phyloP scores from a whole-genome alignment of 352 stramenopile species.

The Phytophthora kernoviae region DNA sequence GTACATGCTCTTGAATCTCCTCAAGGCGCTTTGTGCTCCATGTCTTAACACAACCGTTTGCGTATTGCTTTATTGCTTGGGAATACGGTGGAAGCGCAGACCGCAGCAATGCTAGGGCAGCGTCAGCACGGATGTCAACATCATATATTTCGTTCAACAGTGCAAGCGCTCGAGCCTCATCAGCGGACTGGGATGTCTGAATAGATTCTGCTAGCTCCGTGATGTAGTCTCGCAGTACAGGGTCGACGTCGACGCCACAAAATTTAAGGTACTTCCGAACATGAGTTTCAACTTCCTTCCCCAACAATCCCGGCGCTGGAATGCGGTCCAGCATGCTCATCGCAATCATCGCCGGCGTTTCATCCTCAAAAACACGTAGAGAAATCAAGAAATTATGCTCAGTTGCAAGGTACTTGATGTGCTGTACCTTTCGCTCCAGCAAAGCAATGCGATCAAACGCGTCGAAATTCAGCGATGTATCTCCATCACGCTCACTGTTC shows the following conservation, averaged over 20 bases:
- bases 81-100: constrained; percentile 67
- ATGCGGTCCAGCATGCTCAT: constrained; percentile 79
- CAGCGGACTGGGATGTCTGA: constrained; percentile 17
- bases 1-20: constrained; percentile 64
- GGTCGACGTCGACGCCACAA: constrained; percentile 42
- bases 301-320: constrained; percentile 36
- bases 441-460: constrained; percentile 35
- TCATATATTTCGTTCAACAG: constrained; percentile 42
- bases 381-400: constrained; percentile 67
- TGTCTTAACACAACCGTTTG: constrained; percentile 23
- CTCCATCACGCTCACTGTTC: not conserved
- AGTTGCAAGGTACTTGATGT: constrained; percentile 55
- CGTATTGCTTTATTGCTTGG: constrained; percentile 49
- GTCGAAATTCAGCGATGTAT: not conserved
- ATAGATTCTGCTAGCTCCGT: constrained; percentile 46
- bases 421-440: constrained; percentile 44
- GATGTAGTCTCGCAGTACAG: constrained; percentile 55
- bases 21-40: constrained; percentile 56
- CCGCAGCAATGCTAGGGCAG: constrained; percentile 40
- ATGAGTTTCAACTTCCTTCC: constrained; percentile 45
- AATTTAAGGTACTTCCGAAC: constrained; percentile 52
- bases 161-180: constrained; percentile 36
- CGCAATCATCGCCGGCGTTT: constrained; percentile 68
- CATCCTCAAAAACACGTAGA: constrained; percentile 52
- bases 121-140: constrained; percentile 31